Evolutionary conservation across 148 eudicot species (phyloP), one percentile per base, ranked within the genome.

Genomic region (Rhododendron kiyosumense): DNA sequence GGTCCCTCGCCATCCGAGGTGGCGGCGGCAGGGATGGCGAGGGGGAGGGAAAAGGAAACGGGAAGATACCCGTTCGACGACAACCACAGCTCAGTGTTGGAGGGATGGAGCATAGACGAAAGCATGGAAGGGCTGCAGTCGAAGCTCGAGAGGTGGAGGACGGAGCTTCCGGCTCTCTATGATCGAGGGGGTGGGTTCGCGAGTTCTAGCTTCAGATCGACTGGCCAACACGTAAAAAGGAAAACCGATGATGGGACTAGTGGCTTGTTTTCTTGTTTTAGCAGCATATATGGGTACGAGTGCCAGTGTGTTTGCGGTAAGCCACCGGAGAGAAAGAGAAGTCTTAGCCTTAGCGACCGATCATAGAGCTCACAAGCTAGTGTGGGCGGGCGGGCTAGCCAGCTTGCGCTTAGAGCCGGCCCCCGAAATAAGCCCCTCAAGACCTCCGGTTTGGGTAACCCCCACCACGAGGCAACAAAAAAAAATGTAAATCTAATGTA

Each of bases 1-100:
- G 94, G 96, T 3, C 95, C 95, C 4, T 93, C 95, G 0, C 95
- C 96, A 5, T 94, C 96, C 0, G 96, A 92, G 85, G 95, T 93
- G 84, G 96, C 94, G 2, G 94, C 92, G 7, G 1, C 7, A 0
- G 90, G 90, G 18, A 89, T 92, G 22, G 93, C 93, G 0, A 89
- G 85, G 71, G 90, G 78, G 82, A 90, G 92, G 83, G 80, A 77
- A 20, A 17, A 24, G 49, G 51, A 77, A 13, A 41, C 11, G 32
- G 24, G n/a, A n/a, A 43, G 14, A 20, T 94, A 92, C 22, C 84
- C 91, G 18, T 7, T 91, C 46, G 89, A 92, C 0, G 92, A 92
- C 28, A 90, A 89, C 8, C 54, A 52, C 38, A 90, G 91, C 84
- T 90, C 91, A 13, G 88, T 90, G 24, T 82, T 90, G 87, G 91